These are phyloP conservation scores for Chlorophyllum brunneum DNA, from an alignment of 768 basidiomycete genomes.

Conservation along the genomic window DNA sequence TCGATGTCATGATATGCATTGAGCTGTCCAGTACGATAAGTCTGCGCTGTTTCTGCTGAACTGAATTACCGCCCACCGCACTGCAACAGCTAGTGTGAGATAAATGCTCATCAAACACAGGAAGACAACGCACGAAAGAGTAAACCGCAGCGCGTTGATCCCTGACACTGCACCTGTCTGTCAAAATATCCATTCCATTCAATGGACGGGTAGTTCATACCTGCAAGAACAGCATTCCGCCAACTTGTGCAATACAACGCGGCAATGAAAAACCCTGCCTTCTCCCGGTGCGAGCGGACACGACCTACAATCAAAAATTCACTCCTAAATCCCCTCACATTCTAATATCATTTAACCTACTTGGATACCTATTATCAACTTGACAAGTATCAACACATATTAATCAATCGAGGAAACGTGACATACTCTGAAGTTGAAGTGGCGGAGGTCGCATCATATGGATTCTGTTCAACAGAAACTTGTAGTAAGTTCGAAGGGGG, in stretches of 20 bases:
- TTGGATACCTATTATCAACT: slow-evolving; percentile 36
- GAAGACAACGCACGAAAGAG: slow-evolving; percentile 28
- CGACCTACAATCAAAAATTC: slow-evolving; percentile 16
- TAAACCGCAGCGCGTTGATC: slow-evolving; percentile 36
- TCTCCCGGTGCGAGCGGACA: slow-evolving; percentile 22
- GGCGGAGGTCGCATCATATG: slow-evolving; percentile 37
- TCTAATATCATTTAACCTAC: slow-evolving; percentile 15
- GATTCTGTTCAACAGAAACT: slow-evolving; percentile 29
- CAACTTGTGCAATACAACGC: slow-evolving; percentile 37
- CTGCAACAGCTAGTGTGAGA: slow-evolving; percentile 13
- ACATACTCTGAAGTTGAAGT: slow-evolving; percentile 38
- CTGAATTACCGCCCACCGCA: slow-evolving; percentile 20
- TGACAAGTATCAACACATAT: background rate
- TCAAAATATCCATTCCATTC: background rate
- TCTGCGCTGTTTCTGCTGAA: background rate
- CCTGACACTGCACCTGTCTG: slow-evolving; percentile 27
- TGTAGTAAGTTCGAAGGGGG: slow-evolving; percentile 18
- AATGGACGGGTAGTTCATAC: slow-evolving; percentile 17
- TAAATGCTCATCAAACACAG: background rate
- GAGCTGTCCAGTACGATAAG: slow-evolving; percentile 19
- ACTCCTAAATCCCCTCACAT: no score
- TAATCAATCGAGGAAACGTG: background rate
- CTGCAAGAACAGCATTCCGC: slow-evolving; percentile 37
- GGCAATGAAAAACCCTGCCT: slow-evolving; percentile 26
- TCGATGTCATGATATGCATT: slow-evolving; percentile 32